Evolutionary conservation across 306 rosid genomes (phyloP), one percentile per base, ranked within the genome.

Genomic region (Neltuma alba): DNA sequence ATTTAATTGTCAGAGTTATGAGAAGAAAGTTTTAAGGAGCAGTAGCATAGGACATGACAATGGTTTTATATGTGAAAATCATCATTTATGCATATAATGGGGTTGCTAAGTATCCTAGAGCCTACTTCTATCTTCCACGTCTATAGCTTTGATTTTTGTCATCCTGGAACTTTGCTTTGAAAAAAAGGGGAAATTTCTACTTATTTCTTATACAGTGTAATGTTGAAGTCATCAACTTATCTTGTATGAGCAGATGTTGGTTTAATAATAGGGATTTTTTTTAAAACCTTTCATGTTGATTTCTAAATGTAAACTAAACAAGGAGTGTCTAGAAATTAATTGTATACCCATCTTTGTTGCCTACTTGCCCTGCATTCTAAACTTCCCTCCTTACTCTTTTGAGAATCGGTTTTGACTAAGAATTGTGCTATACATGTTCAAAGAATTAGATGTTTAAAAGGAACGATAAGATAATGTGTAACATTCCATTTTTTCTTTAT

Each of bases 21-120:
- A 95, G 99, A 85, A 90, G 68, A 79, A 90, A 76, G 84, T 93
- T 95, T 81, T 93, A 89, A 87, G 95, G 87, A 81, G 87, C 87
- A 64, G 80, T 79, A 9, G 81, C 78, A 14, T 82, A 84, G 89
- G 99, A 98, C 91, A 88, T 12, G 34, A 63, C 71, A n/a, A 44
- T 82, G 18, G 21, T 66, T 44, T 58, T 75, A 44, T 36, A 30
- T 42, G 42, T 42, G 42, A 6, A 42, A 13, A 21, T 70, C 52
- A n/a, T 73, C 67, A 16, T 71, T 48, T 41, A 44, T 79, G 80
- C 67, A 74, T 70, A 78, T 78, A 69, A 79, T 73, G 20, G 20
- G 55, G 34, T 54, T n/a, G 52, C 73, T 16, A 15, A 12, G 36
- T 41, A 13, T 40, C 20, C 15, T 67, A n/a, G 52, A 30, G 6